Percentiles rank a stretch among this genome's conserved stretches.
These are phyloP conservation scores for Liriodendron chinense DNA, from an alignment of 164 flowering plant species.

Conservation along the genomic window DNA sequence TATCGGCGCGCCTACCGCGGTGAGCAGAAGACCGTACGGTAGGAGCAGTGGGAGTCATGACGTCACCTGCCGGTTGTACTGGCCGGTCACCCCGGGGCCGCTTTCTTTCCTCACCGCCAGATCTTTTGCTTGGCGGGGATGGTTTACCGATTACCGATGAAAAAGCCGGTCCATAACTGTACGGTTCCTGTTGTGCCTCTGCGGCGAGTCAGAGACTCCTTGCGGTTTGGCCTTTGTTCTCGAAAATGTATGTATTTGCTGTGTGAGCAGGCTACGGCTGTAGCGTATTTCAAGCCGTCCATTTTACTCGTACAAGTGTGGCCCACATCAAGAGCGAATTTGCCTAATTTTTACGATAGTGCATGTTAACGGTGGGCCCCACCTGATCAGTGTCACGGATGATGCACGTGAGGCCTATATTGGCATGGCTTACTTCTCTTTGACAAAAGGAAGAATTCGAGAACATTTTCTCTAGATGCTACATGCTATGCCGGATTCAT, in stretches of 20 bases:
- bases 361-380: no score
- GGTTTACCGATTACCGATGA: constrained; percentile 24
- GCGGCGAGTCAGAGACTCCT: neutral
- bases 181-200: constrained; percentile 10
- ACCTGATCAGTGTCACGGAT: no score
- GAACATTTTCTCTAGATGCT: no score
- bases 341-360: no score
- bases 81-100: constrained; percentile 19
- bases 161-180: constrained; percentile 16
- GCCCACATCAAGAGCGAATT: no score
- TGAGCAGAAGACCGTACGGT: neutral
- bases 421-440: no score
- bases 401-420: no score
- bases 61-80: constrained; percentile 22
- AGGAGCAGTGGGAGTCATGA: constrained; percentile 10
- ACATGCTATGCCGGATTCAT: no score
- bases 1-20: neutral
- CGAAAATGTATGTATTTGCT: neutral
- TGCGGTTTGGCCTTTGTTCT: neutral
- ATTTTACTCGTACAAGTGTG: no score
- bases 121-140: constrained; percentile 32
- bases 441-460: no score
- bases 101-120: constrained; percentile 15
- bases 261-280: no score
- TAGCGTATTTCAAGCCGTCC: no score